A percentile compares a stretch with the other conserved stretches of the same genome.
Evolutionary conservation across 108 stramenopile species (phyloP).

Genomic region (Fragilaria radians): DNA sequence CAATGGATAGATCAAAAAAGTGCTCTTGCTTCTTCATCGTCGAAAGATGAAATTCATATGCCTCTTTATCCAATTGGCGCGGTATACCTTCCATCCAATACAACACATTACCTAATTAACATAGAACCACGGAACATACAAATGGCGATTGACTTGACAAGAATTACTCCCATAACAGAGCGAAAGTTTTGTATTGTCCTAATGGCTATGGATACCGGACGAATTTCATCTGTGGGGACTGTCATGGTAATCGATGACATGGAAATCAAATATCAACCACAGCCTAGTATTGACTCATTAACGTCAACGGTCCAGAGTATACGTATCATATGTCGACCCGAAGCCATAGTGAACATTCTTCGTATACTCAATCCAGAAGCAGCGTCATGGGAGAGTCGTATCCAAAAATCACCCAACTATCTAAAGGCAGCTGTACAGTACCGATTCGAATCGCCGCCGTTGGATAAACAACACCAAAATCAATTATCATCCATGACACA

Average conservation of each 20-base stretch:
- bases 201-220: slow-evolving; percentile 51
- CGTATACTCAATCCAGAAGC: slow-evolving; percentile 40
- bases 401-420: slow-evolving; percentile 30
- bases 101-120: slow-evolving; percentile 52
- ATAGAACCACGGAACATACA: slow-evolving; percentile 67
- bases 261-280: slow-evolving; percentile 14
- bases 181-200: slow-evolving; percentile 40
- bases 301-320: slow-evolving; percentile 18
- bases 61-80: slow-evolving; percentile 64
- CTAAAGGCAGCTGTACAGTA: slow-evolving; percentile 27
- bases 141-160: slow-evolving; percentile 34
- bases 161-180: background rate
- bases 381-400: slow-evolving; percentile 21
- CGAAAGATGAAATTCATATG: slow-evolving; percentile 16
- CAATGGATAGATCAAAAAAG: slow-evolving; percentile 19
- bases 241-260: slow-evolving; percentile 40
- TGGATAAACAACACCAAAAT: slow-evolving; percentile 2
- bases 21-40: too few relatives aligned
- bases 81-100: slow-evolving; percentile 40
- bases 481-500: slow-evolving; percentile 13
- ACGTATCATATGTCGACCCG: slow-evolving; percentile 17
- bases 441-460: slow-evolving; percentile 9
- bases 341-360: slow-evolving; percentile 41
- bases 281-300: background rate
- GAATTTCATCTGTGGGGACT: slow-evolving; percentile 54